Conservation (phyloP, 768 basidiomycete species). For the Amanita pseudoporphyria region DNA sequence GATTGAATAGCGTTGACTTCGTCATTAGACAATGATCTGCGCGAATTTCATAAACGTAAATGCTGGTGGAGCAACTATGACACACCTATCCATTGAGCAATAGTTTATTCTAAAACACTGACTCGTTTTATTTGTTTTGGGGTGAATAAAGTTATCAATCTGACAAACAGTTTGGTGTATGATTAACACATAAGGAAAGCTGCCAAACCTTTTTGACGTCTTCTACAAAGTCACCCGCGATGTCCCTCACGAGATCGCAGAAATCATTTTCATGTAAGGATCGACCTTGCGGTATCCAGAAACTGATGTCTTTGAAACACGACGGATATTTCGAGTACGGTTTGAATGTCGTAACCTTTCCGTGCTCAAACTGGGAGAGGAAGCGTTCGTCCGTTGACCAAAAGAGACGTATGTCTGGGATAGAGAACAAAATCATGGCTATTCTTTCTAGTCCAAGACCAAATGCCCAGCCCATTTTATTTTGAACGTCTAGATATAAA, state of each 20-base stretch:
- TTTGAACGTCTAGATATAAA: slow-evolving; percentile 44
- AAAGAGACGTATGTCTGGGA: slow-evolving; percentile 97
- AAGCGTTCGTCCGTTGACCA: slow-evolving; percentile 91
- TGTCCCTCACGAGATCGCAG: slow-evolving; percentile 88
- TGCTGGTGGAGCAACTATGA: background rate
- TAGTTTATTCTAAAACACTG: slow-evolving; percentile 90
- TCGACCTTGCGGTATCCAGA: slow-evolving; percentile 66
- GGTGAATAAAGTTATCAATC: slow-evolving; percentile 90
- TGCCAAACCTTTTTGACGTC: slow-evolving; percentile 70
- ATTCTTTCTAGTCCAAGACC: slow-evolving; percentile 96
- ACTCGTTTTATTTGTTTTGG: slow-evolving; percentile 72
- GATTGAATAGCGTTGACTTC: slow-evolving; percentile 80
- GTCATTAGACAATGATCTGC: slow-evolving; percentile 78
- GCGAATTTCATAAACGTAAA: slow-evolving; percentile 3
- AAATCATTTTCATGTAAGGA: slow-evolving; percentile 90
- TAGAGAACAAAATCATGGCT: slow-evolving; percentile 94
- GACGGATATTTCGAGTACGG: slow-evolving; percentile 91
- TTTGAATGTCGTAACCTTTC: slow-evolving; percentile 72
- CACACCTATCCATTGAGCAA: slow-evolving; percentile 90
- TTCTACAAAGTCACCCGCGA: slow-evolving; percentile 88
- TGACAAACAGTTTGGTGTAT: slow-evolving; percentile 23
- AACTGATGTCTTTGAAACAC: slow-evolving; percentile 91
- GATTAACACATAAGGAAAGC: background rate
- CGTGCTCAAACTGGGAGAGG: slow-evolving; percentile 72
- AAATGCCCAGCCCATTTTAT: slow-evolving; percentile 96